Conservation (phyloP, 768 basidiomycete species). For the Termitomyces sp. region DNA sequence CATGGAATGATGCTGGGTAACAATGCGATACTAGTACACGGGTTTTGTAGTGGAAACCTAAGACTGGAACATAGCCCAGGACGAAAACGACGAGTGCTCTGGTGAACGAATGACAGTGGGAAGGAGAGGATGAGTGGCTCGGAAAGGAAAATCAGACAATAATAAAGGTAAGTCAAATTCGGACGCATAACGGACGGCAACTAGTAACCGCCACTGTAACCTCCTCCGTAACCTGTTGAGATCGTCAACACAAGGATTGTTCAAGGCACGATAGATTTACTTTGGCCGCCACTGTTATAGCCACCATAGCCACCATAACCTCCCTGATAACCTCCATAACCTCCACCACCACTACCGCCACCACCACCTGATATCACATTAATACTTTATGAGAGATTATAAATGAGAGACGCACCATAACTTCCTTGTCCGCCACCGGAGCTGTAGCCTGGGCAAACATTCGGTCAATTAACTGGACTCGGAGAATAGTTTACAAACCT, state of each 20-base stretch:
- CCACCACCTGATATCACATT: background rate
- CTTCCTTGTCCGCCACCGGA: slow-evolving; percentile 21
- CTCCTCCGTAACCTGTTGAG: slow-evolving; percentile 11
- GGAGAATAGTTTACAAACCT: slow-evolving; percentile 21
- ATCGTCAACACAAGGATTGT: background rate
- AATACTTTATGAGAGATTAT: background rate
- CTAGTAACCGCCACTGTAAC: slow-evolving; percentile 30
- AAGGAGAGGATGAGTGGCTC: slow-evolving; percentile 37
- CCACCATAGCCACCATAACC: slow-evolving; percentile 7
- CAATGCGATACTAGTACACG: slow-evolving; percentile 43
- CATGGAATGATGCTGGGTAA: slow-evolving; percentile 15
- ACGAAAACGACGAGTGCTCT: slow-evolving; percentile 38
- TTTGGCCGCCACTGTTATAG: slow-evolving; percentile 17
- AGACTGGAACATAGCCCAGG: slow-evolving; percentile 35
- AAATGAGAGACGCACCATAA: slow-evolving; percentile 10
- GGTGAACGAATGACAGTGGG: slow-evolving; percentile 35
- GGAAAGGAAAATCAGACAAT: slow-evolving; percentile 12
- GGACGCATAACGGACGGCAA: background rate
- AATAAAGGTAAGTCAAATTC: slow-evolving; percentile 6
- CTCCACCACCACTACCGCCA: background rate
- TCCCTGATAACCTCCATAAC: slow-evolving; percentile 1
- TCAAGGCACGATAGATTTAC: slow-evolving; percentile 1
- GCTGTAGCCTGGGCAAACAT: slow-evolving; percentile 14
- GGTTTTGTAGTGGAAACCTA: slow-evolving; percentile 38
- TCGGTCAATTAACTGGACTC: background rate